A percentile compares a stretch with the other conserved stretches of the same genome.
Conservation (phyloP, 2,329 filamentous ascomycete genomes). For the Fusarium secorum region DNA sequence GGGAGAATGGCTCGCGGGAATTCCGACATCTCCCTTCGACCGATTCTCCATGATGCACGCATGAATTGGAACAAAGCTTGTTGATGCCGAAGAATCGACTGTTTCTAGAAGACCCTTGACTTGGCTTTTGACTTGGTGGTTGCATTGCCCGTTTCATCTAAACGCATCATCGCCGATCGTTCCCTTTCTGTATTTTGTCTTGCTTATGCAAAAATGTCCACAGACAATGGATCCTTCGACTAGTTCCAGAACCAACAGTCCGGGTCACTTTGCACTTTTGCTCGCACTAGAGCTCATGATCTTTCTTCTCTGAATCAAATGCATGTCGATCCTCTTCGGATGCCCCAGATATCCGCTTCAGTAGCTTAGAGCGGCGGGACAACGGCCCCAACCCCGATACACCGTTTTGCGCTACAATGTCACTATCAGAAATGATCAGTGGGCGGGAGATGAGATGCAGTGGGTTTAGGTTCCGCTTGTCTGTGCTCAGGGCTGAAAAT, state of each 20-base stretch:
- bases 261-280: neutral
- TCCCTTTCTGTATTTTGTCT: neutral
- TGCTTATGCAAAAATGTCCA: neutral
- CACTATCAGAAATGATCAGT: neutral
- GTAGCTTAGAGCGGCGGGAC: neutral
- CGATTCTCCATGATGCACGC: neutral
- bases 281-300: neutral
- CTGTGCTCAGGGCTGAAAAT: neutral
- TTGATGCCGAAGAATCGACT: neutral
- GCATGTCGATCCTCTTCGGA: neutral
- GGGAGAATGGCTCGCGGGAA: neutral
- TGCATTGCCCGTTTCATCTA: neutral
- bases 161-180: neutral
- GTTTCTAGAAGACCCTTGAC: neutral
- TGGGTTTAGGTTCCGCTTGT: neutral
- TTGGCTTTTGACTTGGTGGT: neutral
- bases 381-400: neutral
- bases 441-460: conserved; percentile 3
- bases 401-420: neutral
- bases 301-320: neutral
- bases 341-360: neutral
- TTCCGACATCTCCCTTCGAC: conserved; percentile 19
- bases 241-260: neutral
- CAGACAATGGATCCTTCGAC: neutral
- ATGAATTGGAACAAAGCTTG: neutral